Conservation (phyloP, 495 filamentous ascomycete genomes). For the Podospora pseudoanserina region DNA sequence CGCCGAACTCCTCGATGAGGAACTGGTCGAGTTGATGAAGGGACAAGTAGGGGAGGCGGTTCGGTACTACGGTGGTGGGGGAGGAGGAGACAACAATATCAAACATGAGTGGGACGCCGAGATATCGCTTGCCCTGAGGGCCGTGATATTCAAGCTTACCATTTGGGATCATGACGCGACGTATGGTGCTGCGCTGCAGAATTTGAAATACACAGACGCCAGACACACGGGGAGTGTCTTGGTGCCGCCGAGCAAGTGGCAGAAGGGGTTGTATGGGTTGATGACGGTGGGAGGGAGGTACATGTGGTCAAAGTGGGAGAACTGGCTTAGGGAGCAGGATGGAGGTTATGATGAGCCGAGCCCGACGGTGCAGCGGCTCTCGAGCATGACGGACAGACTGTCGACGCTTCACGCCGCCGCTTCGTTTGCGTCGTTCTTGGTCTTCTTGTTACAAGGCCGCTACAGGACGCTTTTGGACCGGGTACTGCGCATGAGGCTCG, state of each 20-base stretch:
- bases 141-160: constrained; percentile 85
- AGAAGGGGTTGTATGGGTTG: constrained; percentile 81
- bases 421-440: constrained; percentile 77
- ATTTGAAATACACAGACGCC: constrained; percentile 84
- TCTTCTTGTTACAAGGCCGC: constrained; percentile 84
- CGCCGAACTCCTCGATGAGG: constrained; percentile 91
- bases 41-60: constrained; percentile 84
- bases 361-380: constrained; percentile 53
- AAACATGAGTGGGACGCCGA: constrained; percentile 82
- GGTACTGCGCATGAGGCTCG: constrained; percentile 77
- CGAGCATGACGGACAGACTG: constrained; percentile 62
- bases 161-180: constrained; percentile 95
- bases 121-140: constrained; percentile 71
- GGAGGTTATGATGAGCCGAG: constrained; percentile 61
- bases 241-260: constrained; percentile 62
- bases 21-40: constrained; percentile 79
- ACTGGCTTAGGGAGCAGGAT: constrained; percentile 72
- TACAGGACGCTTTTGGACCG: constrained; percentile 91
- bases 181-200: constrained; percentile 90
- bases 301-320: constrained; percentile 85
- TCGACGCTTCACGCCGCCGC: constrained; percentile 74
- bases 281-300: constrained; percentile 86
- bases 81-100: constrained; percentile 29
- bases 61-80: constrained; percentile 76
- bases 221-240: constrained; percentile 59